Conservation (phyloP, 768 basidiomycete genomes). For the Krasilnikovozyma curviuscula region DNA sequence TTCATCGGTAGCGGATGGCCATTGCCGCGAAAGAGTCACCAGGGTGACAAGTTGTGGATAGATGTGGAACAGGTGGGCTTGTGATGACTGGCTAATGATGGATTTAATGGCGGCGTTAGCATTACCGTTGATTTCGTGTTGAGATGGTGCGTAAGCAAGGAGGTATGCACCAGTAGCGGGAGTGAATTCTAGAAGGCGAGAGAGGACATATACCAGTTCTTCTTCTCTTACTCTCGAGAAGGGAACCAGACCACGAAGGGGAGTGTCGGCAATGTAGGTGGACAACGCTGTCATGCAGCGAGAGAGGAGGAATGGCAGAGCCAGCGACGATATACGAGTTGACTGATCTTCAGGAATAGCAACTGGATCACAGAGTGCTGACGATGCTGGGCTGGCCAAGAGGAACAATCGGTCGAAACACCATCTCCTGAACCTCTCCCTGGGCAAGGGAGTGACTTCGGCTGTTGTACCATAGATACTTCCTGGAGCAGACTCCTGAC, state of each 20-base stretch:
- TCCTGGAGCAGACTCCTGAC: too few species aligned
- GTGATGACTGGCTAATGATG: conserved; percentile 50
- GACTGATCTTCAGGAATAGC: too few species aligned
- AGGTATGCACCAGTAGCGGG: background rate
- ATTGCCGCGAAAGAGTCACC: conserved; percentile 46
- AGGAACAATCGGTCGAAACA: conserved; percentile 74
- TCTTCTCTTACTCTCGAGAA: conserved; percentile 80
- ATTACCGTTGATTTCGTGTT: background rate
- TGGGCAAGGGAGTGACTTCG: conserved; percentile 37
- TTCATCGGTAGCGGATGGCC: conserved; percentile 35
- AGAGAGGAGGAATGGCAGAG: conserved; percentile 49
- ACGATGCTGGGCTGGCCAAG: too few species aligned
- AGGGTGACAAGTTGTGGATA: conserved; percentile 64
- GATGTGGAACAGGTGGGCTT: conserved; percentile 75
- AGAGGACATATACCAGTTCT: conserved; percentile 65
- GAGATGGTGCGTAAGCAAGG: background rate
- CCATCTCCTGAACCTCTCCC: conserved; percentile 83
- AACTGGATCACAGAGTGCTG: too few species aligned
- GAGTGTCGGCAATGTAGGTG: conserved; percentile 64
- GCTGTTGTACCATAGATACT: conserved; percentile 44
- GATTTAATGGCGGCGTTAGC: conserved; percentile 29
- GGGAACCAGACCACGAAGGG: conserved; percentile 65
- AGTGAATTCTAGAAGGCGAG: conserved; percentile 39
- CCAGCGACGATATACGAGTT: conserved; percentile 49
- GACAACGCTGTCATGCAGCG: conserved; percentile 53